Base-by-base conservation (phyloP, 176 grass and related monocot species). In the Eremochloa ophiuroides region DNA sequence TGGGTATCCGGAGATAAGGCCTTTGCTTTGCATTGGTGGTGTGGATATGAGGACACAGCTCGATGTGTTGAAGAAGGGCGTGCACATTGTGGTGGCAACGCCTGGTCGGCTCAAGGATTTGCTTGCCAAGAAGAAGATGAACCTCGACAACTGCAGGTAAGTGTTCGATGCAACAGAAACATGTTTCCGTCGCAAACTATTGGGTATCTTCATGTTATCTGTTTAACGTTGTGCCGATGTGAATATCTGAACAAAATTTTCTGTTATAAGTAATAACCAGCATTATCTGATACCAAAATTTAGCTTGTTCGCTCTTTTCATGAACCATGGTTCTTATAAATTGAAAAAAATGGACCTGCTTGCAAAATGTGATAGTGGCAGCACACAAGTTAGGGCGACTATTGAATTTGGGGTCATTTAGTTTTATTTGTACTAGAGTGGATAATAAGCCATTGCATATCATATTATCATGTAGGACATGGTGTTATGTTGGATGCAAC, bases 71-170 rank as follows among this genome's bases (percentile, higher is more conserved):
- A 95, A 91, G 75, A 95, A 95, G 77, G 96, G 93, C 0, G 90
- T 95, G 7, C 96, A 98, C 75, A 95, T 98, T 43, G 90, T 93
- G 23, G 96, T 98, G 23, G 91, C 96, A 13, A 98, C 88, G 0
- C 96, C 96, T 44, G 96, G 96, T 42, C 78, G 96, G 2, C 87
- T 98, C 20, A 98, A 98, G 78, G 96, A 98, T 80, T 73, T 98
- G 63, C 93, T 98, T 25, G 88, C 96, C 17, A 98, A 95, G 85
- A 98, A 95, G 71, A 95, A 93, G 84, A 95, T 95, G 93, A 98
- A 98, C 71, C 92, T 98, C 7, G 88, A 95, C 27, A 98, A 95
- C 48, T 98, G 96, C 93, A 93, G 96, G 95, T 93, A 20, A 46
- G 59, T 61, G 55, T 47, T 22, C 5, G 0, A 16, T 61, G 11